Base-by-base conservation (phyloP, 345 rosid species). In the Euphorbia pulcherrima region DNA sequence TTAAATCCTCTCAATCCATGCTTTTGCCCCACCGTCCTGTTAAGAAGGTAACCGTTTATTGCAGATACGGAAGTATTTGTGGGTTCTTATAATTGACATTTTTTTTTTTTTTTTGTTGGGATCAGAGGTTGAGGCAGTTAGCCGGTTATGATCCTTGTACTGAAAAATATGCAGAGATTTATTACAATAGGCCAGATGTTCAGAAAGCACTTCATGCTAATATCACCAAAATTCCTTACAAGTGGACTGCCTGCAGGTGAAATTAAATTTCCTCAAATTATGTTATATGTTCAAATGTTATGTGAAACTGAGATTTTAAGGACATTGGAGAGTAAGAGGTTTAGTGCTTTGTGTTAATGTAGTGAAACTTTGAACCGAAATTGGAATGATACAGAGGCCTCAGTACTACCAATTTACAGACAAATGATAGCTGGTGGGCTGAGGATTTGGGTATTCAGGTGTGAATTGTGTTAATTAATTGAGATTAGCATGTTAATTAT, bases 61-160 rank as follows among this genome's bases (percentile, higher is more conserved):
- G 6, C 7, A 33, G 37, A 2, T 33, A 33, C 37, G n/a, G n/a
- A n/a, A n/a, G n/a, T n/a, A n/a, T n/a, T 33, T 2, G 4, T 33
- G 37, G 37, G 7, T 33, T 7, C 3, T 33, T 33, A 14, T 58
- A 2, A 21, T 53, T 21, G 28, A 39, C 50, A 2, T 27, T 10
- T 21, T 18, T 23, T 55, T 5, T 41, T 4, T 47, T n/a, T 37
- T 23, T 37, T 24, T 70, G 10, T 7, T 52, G 1, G 60, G 26
- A 53, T 64, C 81, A 88, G 90, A 78, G 77, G 46, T 74, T 86
- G 73, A 58, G 87, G 86, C 83, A 70, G 69, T 40, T 88, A 2
- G 71, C 91, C 1, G 99, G 99, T 2, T 95, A 95, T 71, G 99
- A 95, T 81, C 99, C 99, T n/a, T 95, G 99, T 63, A 91, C 96